Evolutionary conservation across 2,329 filamentous ascomycete genomes (phyloP), one percentile per base, ranked within the genome.

Genomic region (Neospermospora avenae): DNA sequence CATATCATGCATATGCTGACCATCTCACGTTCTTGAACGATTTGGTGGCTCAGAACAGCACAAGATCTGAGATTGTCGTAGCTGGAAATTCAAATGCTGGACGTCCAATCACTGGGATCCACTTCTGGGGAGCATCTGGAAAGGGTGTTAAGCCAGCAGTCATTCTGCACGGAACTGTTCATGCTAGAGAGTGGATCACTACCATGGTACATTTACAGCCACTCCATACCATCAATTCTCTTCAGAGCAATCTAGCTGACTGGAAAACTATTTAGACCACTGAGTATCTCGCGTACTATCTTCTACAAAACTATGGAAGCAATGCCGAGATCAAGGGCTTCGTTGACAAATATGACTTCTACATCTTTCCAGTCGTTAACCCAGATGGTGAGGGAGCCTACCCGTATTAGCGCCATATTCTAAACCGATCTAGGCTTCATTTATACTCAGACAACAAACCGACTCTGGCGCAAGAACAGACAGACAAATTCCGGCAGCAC

Each of bases 271-370:
- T 8, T 5, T 16, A 58, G 55, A 49, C 24, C 10, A 74, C 78
- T 42, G 82, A 85, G 68, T 85, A 83, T 69, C 72, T 83, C 16
- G 76, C 79, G 10, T 78, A 78, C 62, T 72, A 76, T 18, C 74
- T 86, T 34, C 72, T 84, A 18, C 74, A 74, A 37, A 76, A 77
- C 53, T 83, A 82, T 66, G 69, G 68, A 34, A 71, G 71, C 18
- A 65, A 73, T n/a, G 65, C 73, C 1, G 70, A 72, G 4, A 72
- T 79, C 41, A 76, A 71, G 41, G 69, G 72, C 0, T 78, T 82
- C 56, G 77, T 88, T 24, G 78, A 87, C 71, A 82, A 77, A 58
- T 87, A 85, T 69, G 87, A 89, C 73, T 86, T 86, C 65, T 87
- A 86, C 71, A 79, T 89, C 65, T 78, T 87, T 62, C 84, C 84